Evolutionary conservation across 2,329 filamentous ascomycete species (phyloP), one percentile per base, ranked within the genome.

Genomic region (Neonectria neomacrospora): DNA sequence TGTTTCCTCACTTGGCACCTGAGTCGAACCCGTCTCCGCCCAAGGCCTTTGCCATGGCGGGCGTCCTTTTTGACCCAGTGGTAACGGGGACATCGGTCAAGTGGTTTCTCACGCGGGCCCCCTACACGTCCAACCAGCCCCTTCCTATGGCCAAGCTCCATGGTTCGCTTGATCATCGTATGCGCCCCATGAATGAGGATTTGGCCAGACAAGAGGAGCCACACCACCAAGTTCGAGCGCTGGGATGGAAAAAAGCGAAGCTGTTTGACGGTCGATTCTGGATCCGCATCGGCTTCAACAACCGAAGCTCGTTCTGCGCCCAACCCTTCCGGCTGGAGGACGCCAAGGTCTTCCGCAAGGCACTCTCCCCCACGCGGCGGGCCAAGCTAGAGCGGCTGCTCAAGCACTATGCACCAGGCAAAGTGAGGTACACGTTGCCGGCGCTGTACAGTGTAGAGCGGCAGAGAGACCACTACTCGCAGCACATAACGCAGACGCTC

Each of bases 181-280:
- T 68, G 11, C 63, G 67, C 2, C 60, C 59, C 14, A 51, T 56
- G 2, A 64, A 65, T 18, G 55, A 60, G 9, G 53, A 67, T 9
- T 28, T 37, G 5, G 45, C 44, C 16, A 60, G 69, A 8, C 34
- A 60, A 1, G 42, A 16, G 3, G 65, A 66, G 5, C 37, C 56
- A 11, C 54, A 60, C 2, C 53, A 63, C n/a, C 39, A 59, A 16
- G 44, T 64, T 37, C 64, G 54, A 1, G 81, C 80, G 77, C 63
- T 69, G 9, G 70, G 68, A 26, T 80, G 77, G 76, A 76, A 73
- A 48, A 72, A 67, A 20, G 67, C 72, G 12, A 73, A 74, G 50
- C 73, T 85, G 57, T 91, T 83, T 78, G 88, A 91, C 73, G 85
- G 86, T 0, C 85, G 88, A 2, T 90, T 84, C 75, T 91, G 88